Conservation (phyloP, 345 rosid genomes). For the Eucalyptus rudis region DNA sequence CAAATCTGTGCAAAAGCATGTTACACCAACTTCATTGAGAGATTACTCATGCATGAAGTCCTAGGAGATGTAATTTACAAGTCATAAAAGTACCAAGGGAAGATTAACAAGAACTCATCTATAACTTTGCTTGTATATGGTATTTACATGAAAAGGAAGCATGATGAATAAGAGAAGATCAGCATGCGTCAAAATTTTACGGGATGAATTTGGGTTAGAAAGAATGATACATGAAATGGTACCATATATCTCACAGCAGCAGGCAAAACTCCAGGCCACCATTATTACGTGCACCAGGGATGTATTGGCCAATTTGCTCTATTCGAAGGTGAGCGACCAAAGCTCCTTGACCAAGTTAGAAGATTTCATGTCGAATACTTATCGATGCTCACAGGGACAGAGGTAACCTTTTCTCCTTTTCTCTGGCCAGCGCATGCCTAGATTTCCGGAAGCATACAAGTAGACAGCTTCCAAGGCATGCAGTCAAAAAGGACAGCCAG, state of each 20-base stretch:
- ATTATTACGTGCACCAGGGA: not conserved
- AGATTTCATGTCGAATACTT: not conserved
- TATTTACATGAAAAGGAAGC: not conserved
- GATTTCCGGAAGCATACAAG: constrained; percentile 17
- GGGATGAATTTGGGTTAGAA: not conserved
- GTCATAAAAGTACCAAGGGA: not conserved
- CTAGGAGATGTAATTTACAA: not conserved
- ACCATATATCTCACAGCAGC: not conserved
- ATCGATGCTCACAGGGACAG: constrained; percentile 23
- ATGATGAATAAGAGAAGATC: not conserved
- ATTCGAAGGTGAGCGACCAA: not conserved
- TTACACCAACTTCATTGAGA: not conserved
- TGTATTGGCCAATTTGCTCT: not conserved
- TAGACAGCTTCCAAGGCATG: constrained; percentile 18
- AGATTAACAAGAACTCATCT: not conserved
- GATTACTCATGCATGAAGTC: not conserved
- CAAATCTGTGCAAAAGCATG: not conserved
- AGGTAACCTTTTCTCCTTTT: constrained; percentile 36
- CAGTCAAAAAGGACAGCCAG: constrained; percentile 11
- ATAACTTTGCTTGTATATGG: not conserved
- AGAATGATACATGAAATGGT: not conserved
- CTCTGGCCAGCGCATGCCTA: constrained; percentile 20
- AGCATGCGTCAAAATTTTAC: not conserved
- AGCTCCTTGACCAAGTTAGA: not conserved
- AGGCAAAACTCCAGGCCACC: not conserved